A percentile compares a stretch with the other conserved stretches of the same genome.
phyloP scores from a whole-genome alignment of 805 yeast species.

The Metschnikowia drakensbergensis region DNA sequence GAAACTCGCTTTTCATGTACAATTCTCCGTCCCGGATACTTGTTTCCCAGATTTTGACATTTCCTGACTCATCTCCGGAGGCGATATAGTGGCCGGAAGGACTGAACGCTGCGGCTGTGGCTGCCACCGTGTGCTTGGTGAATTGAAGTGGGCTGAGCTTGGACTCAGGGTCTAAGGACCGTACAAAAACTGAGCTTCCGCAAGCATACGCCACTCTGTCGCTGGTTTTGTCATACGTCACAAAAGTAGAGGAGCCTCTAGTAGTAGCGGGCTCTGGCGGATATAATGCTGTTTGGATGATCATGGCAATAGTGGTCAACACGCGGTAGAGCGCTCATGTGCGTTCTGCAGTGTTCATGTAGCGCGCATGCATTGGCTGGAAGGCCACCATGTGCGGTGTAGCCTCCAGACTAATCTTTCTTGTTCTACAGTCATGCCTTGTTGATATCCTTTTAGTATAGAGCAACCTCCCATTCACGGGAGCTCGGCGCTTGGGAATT shows the following conservation, averaged over 20 bases:
- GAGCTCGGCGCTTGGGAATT: too few species aligned
- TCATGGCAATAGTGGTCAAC: conserved; percentile 12
- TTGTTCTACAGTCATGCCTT: too few species aligned
- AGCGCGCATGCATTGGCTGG: too few species aligned
- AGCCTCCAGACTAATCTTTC: too few species aligned
- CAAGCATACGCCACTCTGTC: conserved; percentile 76
- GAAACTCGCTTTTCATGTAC: conserved; percentile 72
- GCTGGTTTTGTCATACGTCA: conserved; percentile 68
- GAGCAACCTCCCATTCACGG: too few species aligned
- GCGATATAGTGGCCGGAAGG: conserved; percentile 90
- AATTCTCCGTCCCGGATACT: conserved; percentile 42
- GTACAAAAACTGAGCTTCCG: conserved; percentile 74
- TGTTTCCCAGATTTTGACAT: conserved; percentile 82
- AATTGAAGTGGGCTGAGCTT: conserved; percentile 52
- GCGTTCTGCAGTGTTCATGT: too few species aligned
- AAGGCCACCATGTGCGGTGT: too few species aligned
- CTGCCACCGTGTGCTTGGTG: conserved; percentile 62
- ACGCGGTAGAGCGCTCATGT: not conserved
- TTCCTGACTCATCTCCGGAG: conserved; percentile 89
- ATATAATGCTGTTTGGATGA: conserved; percentile 32
- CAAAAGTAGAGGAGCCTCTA: conserved; percentile 64
- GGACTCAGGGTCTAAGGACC: conserved; percentile 57
- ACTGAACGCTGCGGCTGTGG: conserved; percentile 82
- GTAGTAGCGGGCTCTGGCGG: conserved; percentile 82
- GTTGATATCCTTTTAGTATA: too few species aligned